phyloP scores from a whole-genome alignment of 306 rosid species.

The Lotus japonicus region DNA sequence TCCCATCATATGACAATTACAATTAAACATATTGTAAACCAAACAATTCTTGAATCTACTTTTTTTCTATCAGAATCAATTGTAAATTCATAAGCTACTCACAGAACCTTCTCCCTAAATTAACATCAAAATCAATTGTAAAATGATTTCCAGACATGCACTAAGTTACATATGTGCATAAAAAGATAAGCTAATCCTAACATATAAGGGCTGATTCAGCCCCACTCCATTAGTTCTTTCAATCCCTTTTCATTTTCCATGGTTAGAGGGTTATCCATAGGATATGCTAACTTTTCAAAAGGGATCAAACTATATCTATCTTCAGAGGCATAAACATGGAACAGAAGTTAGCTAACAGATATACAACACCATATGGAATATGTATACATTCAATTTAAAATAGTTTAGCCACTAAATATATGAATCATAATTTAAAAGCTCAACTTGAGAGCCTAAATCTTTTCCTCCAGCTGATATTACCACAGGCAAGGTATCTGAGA shows the following conservation, averaged over 20 bases:
- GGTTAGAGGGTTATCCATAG: not conserved
- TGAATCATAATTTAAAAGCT: not conserved
- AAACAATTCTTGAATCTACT: too few species aligned
- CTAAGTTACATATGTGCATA: too few species aligned
- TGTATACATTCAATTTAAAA: not conserved
- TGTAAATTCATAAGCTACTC: too few species aligned
- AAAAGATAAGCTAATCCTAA: too few species aligned
- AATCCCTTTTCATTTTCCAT: not conserved
- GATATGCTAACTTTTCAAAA: too few species aligned
- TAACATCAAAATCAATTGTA: too few species aligned
- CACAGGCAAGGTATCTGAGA: not conserved
- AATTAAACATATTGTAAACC: too few species aligned
- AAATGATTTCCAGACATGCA: too few species aligned
- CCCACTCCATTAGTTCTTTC: not conserved
- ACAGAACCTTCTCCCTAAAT: too few species aligned
- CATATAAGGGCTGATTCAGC: too few species aligned
- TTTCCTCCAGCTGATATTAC: not conserved
- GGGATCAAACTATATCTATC: too few species aligned
- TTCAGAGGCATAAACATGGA: not conserved
- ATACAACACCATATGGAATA: not conserved
- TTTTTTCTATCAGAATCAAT: too few species aligned
- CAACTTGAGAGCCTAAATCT: not conserved
- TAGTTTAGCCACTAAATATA: not conserved
- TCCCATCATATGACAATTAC: not conserved
- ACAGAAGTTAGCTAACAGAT: not conserved